A percentile compares a stretch with the other conserved stretches of the same genome.
Conservation (phyloP, 2,329 filamentous ascomycete species). For the Chaetomium olivaceum region DNA sequence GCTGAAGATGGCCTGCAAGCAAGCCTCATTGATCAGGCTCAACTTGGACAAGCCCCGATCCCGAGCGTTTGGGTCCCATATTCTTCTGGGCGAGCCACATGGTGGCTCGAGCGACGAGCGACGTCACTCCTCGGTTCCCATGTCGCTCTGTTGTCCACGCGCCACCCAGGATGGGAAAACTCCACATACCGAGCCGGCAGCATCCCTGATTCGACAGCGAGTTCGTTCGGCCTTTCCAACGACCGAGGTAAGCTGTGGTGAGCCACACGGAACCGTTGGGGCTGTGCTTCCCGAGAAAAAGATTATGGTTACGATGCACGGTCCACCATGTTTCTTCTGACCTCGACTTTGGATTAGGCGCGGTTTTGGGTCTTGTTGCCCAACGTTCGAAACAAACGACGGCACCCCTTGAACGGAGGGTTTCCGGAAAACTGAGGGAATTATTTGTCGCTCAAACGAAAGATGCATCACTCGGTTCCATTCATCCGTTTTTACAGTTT, state of each 20-base stretch:
- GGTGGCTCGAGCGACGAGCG: slow-evolving; percentile 15
- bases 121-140: not conserved
- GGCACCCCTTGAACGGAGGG: not conserved
- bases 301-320: slow-evolving; percentile 8
- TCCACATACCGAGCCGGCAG: slow-evolving; percentile 18
- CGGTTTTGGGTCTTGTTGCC: slow-evolving; percentile 19
- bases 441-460: not conserved
- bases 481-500: not conserved
- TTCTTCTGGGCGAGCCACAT: slow-evolving; percentile 21
- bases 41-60: slow-evolving; percentile 21
- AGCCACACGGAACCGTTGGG: not conserved
- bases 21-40: slow-evolving; percentile 12
- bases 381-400: slow-evolving; percentile 7
- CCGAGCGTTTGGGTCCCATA: slow-evolving; percentile 24
- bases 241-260: slow-evolving; percentile 7
- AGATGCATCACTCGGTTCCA: slow-evolving; percentile 5
- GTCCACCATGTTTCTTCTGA: slow-evolving; percentile 25
- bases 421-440: slow-evolving; percentile 1
- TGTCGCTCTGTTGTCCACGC: not conserved
- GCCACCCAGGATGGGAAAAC: not conserved
- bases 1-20: slow-evolving; percentile 17
- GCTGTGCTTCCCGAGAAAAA: slow-evolving; percentile 8
- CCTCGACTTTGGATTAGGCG: slow-evolving; percentile 24
- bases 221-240: slow-evolving; percentile 1
- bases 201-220: slow-evolving; percentile 4